phyloP scores from a whole-genome alignment of 2,329 filamentous ascomycete species.

The Colletotrichum tanaceti region DNA sequence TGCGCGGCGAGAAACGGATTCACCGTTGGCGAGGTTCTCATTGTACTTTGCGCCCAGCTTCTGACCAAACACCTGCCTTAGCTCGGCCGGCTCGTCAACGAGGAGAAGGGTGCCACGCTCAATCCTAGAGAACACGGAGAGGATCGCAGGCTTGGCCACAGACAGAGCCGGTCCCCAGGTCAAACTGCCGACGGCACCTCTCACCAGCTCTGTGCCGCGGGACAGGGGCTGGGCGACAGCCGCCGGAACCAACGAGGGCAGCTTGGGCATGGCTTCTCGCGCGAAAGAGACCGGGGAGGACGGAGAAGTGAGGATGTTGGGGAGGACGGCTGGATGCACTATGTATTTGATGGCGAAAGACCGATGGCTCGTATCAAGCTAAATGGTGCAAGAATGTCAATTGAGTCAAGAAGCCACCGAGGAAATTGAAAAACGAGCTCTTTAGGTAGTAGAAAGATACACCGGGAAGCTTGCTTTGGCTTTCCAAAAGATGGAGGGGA shows the following conservation, averaged over 20 bases:
- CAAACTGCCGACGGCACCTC: slow-evolving; percentile 56
- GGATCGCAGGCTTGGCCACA: slow-evolving; percentile 59
- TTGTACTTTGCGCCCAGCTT: slow-evolving; percentile 54
- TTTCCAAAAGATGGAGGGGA: slow-evolving; percentile 29
- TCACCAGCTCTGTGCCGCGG: slow-evolving; percentile 54
- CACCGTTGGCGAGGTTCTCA: slow-evolving; percentile 50
- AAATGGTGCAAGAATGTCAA: slow-evolving; percentile 24
- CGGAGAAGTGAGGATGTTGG: not conserved
- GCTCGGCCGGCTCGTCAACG: slow-evolving; percentile 58
- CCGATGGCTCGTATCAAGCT: not conserved
- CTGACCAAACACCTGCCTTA: slow-evolving; percentile 59
- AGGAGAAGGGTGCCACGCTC: slow-evolving; percentile 61
- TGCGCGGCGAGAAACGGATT: slow-evolving; percentile 47
- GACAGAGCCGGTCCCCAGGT: slow-evolving; percentile 61
- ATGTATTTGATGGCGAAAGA: not conserved
- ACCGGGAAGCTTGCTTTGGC: slow-evolving; percentile 27
- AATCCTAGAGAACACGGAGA: slow-evolving; percentile 59
- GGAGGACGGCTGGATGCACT: slow-evolving; percentile 1
- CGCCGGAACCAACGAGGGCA: slow-evolving; percentile 52
- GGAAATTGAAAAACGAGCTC: slow-evolving; percentile 34
- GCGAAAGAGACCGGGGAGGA: not conserved
- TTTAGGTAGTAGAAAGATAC: slow-evolving; percentile 17
- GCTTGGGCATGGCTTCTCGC: slow-evolving; percentile 39
- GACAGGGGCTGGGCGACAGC: slow-evolving; percentile 54
- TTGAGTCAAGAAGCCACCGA: slow-evolving; percentile 34